Conservation (phyloP, 2,329 filamentous ascomycete genomes). For the Arthrinium puccinioides region DNA sequence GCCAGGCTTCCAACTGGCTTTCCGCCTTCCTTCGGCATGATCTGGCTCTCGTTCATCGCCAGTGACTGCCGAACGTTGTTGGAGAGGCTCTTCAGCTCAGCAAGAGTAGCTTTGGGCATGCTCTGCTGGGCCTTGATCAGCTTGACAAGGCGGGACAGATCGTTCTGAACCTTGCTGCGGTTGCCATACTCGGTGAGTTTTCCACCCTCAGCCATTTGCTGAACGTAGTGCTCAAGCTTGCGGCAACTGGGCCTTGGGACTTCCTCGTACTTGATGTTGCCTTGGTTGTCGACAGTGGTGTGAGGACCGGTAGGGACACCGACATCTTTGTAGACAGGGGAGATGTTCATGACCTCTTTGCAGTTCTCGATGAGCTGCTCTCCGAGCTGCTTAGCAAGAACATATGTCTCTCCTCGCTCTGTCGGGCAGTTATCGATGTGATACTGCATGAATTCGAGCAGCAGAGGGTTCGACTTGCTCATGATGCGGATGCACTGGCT, state of each 20-base stretch:
- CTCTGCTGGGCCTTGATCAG: conserved; percentile 98
- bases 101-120: conserved; percentile 88
- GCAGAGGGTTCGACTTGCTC: conserved; percentile 94
- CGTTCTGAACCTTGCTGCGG: conserved; percentile 94
- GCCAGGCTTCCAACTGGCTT: conserved; percentile 38
- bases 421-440: conserved; percentile 98
- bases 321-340: conserved; percentile 95
- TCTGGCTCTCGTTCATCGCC: conserved; percentile 97
- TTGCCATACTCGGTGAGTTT: conserved; percentile 99
- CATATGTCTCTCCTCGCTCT: conserved; percentile 93
- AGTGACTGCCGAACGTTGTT: conserved; percentile 89
- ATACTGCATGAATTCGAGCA: conserved; percentile 99
- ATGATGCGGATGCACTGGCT: conserved; percentile 98
- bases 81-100: conserved; percentile 94
- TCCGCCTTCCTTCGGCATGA: conserved; percentile 79
- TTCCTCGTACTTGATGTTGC: conserved; percentile 89
- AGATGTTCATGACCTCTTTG: conserved; percentile 75
- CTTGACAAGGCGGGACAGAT: conserved; percentile 92
- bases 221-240: conserved; percentile 97
- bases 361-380: conserved; percentile 95
- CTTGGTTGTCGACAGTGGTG: conserved; percentile 85
- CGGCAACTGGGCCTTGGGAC: conserved; percentile 79
- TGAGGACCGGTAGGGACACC: conserved; percentile 84
- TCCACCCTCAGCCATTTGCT: conserved; percentile 96
- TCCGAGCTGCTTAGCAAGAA: conserved; percentile 92